Evolutionary conservation across 2,329 filamentous ascomycete genomes (phyloP).

Genomic region (Parafenestella ontariensis): DNA sequence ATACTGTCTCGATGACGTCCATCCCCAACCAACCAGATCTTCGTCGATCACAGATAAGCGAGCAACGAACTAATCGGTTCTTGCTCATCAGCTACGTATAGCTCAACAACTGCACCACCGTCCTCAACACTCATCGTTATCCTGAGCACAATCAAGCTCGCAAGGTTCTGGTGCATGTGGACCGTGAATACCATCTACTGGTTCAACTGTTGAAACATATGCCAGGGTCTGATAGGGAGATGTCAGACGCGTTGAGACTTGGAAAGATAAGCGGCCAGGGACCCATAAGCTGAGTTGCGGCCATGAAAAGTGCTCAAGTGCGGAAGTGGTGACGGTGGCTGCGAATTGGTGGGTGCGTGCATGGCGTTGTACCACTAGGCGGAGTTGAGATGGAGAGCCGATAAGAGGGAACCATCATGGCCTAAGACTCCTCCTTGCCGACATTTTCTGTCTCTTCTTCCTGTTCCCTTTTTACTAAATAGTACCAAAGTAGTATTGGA

Average conservation of each 20-base stretch:
- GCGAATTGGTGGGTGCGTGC: constrained; percentile 5
- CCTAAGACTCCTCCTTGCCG: background rate
- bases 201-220: background rate
- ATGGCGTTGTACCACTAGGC: constrained; percentile 4
- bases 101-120: constrained; percentile 1
- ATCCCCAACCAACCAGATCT: background rate
- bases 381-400: constrained; percentile 13
- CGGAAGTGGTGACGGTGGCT: constrained; percentile 5
- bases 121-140: background rate
- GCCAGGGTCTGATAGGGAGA: constrained; percentile 6
- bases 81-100: background rate
- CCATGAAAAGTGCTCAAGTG: background rate
- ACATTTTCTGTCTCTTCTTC: background rate
- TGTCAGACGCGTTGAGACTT: constrained; percentile 6
- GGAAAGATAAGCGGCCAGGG: constrained; percentile 7
- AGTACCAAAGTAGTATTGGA: background rate
- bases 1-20: background rate
- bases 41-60: too few relatives aligned
- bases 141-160: background rate
- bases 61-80: too few relatives aligned
- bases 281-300: background rate
- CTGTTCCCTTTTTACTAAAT: background rate
- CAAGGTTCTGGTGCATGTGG: background rate
- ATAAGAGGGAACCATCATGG: background rate
- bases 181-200: background rate